Evolutionary conservation across 1,284 basidiomycete genomes (phyloP), one percentile per base, ranked within the genome.

Genomic region (Meira miltonrushii): DNA sequence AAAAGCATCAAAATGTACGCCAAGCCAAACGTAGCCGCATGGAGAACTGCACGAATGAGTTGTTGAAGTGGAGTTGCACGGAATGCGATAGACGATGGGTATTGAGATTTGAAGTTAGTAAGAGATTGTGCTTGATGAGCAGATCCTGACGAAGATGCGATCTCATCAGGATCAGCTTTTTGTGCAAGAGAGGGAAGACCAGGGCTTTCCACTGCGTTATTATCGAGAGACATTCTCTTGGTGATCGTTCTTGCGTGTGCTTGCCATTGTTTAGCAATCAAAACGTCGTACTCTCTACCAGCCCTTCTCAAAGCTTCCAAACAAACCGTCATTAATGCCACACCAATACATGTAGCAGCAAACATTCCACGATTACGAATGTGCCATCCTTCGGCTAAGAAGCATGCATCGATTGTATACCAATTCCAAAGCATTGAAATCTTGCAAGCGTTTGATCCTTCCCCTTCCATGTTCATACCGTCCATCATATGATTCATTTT

Each of bases 1-100:
- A 73, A 68, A 33, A 75, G 58, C 72, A 75, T 75, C 55, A 75
- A 51, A 39, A 75, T 51, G 58, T 75, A 75, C 57, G 71, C 72
- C 17, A 70, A 66, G 6, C 67, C 68, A 50, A 75, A 73, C 19
- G 67, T 66, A 11, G 69, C 55, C 13, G 66, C 71, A 40, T 75
- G 69, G 50, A 75, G 39, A 1, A 75, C 46, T 48, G 69, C 63
- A 13, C 72, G 65, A 25, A 75, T 41, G 7, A 66, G 41, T 47
- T 75, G 72, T 68, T 75, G 72, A 56, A 66, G 50, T 19, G 41
- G 39, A 2, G 50, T 46, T 23, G 12, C 39, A 9, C 60, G 49
- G 46, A 58, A 60, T 15, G 19, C 39, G 50, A 46, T 17, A 19
- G 10, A 46, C 9, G 40, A 33, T 33, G 28, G 28, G 3, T 4